Evolutionary conservation across 176 grass and related monocot species (phyloP).

Genomic region (Metroxylon sagu): DNA sequence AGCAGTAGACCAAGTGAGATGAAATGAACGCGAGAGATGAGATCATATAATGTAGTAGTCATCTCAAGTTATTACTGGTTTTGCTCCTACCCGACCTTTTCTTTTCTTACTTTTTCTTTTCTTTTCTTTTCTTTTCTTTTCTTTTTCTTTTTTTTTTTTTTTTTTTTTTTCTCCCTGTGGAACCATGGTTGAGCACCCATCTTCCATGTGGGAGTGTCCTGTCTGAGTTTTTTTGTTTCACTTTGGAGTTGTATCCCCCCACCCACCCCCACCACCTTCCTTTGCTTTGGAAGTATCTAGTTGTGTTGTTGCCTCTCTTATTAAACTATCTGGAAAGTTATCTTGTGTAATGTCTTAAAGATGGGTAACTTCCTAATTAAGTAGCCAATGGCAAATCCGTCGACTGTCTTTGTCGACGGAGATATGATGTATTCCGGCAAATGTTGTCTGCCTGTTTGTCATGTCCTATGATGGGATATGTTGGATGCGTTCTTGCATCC

Average conservation of each 20-base stretch:
- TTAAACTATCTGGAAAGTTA: too few relatives aligned
- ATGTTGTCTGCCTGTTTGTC: too few relatives aligned
- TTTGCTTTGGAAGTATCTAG: too few relatives aligned
- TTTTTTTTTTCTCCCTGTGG: neutral
- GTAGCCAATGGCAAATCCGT: neutral
- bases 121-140: neutral
- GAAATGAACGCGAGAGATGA: neutral
- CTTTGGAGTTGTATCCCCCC: too few relatives aligned
- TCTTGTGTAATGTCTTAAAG: too few relatives aligned
- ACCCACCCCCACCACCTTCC: too few relatives aligned
- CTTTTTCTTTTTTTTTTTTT: neutral
- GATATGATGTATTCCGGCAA: neutral
- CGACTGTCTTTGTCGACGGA: neutral
- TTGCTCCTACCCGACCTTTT: neutral
- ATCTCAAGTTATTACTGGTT: conserved; percentile 4
- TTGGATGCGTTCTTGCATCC: too few relatives aligned
- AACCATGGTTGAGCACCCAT: neutral
- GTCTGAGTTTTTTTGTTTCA: too few relatives aligned
- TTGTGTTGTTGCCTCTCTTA: too few relatives aligned
- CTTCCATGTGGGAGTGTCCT: too few relatives aligned
- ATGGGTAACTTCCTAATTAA: neutral
- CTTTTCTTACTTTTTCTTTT: neutral
- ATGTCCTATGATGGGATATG: too few relatives aligned
- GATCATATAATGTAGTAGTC: neutral
- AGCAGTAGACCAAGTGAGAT: too few relatives aligned